Percentiles rank a stretch among this genome's conserved stretches.
Evolutionary conservation across 306 rosid species (phyloP).

Genomic region (Quercus ilex): DNA sequence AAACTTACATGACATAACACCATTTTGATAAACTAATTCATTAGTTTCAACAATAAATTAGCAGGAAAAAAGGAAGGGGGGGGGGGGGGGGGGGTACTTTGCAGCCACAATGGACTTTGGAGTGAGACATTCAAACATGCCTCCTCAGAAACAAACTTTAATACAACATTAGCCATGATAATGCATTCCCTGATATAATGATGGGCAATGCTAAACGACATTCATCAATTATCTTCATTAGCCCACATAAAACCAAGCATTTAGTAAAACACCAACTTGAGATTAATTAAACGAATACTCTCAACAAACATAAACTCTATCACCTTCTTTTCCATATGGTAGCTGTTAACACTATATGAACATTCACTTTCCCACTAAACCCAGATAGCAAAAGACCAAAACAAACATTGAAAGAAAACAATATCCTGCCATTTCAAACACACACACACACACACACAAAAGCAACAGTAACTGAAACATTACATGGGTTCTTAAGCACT

Average conservation of each 20-base stretch:
- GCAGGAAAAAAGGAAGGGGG: background rate
- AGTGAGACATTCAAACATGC: background rate
- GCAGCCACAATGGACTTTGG: background rate
- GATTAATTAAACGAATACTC: background rate
- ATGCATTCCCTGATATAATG: background rate
- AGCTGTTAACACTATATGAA: background rate
- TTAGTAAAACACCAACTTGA: background rate
- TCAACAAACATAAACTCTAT: background rate
- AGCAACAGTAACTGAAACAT: background rate
- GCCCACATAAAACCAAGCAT: background rate
- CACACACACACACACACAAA: background rate
- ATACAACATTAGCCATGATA: background rate
- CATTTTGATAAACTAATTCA: background rate
- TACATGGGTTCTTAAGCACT: conserved; percentile 33
- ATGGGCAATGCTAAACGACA: background rate
- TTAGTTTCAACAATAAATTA: background rate
- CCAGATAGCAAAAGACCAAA: background rate
- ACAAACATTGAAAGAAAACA: background rate
- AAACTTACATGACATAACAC: background rate
- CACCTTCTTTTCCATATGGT: background rate
- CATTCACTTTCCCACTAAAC: background rate
- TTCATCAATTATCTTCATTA: background rate
- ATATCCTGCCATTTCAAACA: background rate
- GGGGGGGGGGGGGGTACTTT: background rate
- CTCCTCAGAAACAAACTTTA: background rate